These are phyloP conservation scores for Adenanthera pavonina DNA, from an alignment of 306 rosid species.

Conservation along the genomic window DNA sequence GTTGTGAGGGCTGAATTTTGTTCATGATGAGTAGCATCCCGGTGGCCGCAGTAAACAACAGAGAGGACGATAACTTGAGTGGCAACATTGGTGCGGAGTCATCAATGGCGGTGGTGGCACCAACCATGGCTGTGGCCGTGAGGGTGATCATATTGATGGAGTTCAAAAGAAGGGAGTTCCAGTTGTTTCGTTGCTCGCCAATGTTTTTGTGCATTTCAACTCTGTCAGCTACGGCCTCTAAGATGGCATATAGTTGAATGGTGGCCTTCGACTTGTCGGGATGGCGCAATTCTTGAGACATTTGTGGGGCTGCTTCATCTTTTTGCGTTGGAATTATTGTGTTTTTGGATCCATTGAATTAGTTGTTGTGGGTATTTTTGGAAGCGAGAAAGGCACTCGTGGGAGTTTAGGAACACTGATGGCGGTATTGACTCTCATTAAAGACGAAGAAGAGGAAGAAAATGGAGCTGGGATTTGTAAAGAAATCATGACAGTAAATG, in stretches of 20 bases:
- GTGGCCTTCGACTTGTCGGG: not conserved
- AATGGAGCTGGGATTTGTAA: constrained; percentile 42
- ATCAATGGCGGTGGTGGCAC: constrained; percentile 40
- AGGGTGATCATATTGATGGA: constrained; percentile 70
- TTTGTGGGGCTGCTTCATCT: not conserved
- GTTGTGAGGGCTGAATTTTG: constrained; percentile 69
- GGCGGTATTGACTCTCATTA: constrained; percentile 44
- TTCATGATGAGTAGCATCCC: constrained; percentile 56
- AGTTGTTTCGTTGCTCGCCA: constrained; percentile 57
- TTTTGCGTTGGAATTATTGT: constrained; percentile 9
- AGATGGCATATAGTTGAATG: constrained; percentile 51
- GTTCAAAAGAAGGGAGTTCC: constrained; percentile 60
- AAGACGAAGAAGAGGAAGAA: constrained; percentile 29
- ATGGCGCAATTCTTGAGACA: not conserved
- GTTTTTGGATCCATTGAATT: constrained; percentile 16
- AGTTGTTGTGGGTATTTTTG: constrained; percentile 2
- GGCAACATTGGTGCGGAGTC: not conserved
- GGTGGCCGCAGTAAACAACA: constrained; percentile 60
- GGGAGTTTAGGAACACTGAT: constrained; percentile 52
- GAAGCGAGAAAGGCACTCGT: constrained; percentile 27
- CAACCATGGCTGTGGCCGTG: constrained; percentile 57
- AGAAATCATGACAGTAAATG: constrained; percentile 17
- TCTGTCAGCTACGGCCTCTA: constrained; percentile 58
- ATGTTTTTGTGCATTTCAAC: constrained; percentile 66
- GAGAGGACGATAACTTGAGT: constrained; percentile 54